Conservation (phyloP, 2,329 filamentous ascomycete species). For the Colletotrichum tanaceti region DNA sequence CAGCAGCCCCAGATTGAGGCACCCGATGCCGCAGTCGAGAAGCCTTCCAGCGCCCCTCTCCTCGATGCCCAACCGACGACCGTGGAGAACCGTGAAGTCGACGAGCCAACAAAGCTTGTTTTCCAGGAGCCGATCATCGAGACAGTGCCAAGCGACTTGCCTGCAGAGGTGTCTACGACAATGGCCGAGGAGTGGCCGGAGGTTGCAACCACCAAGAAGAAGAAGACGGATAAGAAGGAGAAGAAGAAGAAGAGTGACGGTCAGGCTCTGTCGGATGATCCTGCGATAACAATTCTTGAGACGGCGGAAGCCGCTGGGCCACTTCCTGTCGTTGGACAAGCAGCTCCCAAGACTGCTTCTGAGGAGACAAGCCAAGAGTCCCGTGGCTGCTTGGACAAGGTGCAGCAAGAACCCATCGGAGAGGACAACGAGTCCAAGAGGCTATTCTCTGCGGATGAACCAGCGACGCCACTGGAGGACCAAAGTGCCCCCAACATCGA, state of each 20-base stretch:
- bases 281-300: not conserved
- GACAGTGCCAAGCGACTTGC: not conserved
- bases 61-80: not conserved
- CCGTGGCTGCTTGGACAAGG: not conserved
- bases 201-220: slow-evolving; percentile 43
- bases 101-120: not conserved
- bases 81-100: not conserved
- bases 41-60: not conserved
- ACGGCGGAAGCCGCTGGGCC: not conserved
- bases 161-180: not conserved
- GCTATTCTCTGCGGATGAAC: not conserved
- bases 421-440: slow-evolving; percentile 44
- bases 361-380: not conserved
- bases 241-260: slow-evolving; percentile 40
- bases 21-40: not conserved
- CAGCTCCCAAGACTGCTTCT: not conserved
- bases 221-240: slow-evolving; percentile 51
- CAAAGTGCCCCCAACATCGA: not conserved
- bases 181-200: slow-evolving; percentile 26
- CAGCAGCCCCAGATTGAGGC: not conserved
- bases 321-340: not conserved
- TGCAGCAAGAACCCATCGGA: slow-evolving; percentile 1
- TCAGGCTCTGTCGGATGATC: slow-evolving; percentile 4
- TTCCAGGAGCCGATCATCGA: not conserved
- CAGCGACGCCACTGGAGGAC: slow-evolving; percentile 1